A percentile compares a stretch with the other conserved stretches of the same genome.
Evolutionary conservation across 331 rosid genomes (phyloP).

Genomic region (Malus hybrid): DNA sequence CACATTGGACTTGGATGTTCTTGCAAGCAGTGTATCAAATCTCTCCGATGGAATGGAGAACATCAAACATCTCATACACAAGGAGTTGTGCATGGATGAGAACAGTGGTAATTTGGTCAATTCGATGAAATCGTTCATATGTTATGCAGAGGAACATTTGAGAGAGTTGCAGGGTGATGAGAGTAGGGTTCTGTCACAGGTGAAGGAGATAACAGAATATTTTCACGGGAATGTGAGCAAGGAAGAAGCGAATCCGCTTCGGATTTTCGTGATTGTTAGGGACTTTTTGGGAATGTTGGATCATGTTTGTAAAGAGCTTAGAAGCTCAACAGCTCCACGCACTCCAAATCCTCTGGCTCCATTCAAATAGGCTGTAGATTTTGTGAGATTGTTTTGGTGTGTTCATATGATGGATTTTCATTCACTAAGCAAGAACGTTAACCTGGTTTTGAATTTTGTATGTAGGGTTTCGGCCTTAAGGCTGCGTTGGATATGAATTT

Average conservation of each 20-base stretch:
- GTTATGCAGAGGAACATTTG: constrained; percentile 42
- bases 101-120: constrained; percentile 28
- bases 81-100: constrained; percentile 37
- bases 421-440: constrained; percentile 17
- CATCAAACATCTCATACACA: constrained; percentile 29
- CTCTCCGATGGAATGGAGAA: constrained; percentile 51
- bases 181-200: constrained; percentile 49
- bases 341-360: constrained; percentile 76
- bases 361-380: constrained; percentile 38
- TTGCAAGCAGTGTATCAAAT: constrained; percentile 60
- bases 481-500: not conserved
- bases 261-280: constrained; percentile 90
- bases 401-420: constrained; percentile 12
- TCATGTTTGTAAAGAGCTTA: constrained; percentile 86
- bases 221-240: constrained; percentile 84
- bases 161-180: constrained; percentile 64
- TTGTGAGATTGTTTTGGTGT: constrained; percentile 9
- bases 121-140: constrained; percentile 41
- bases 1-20: constrained; percentile 72
- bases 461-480: not conserved
- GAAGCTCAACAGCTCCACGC: constrained; percentile 47
- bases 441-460: constrained; percentile 16
- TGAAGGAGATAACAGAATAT: constrained; percentile 78
- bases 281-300: constrained; percentile 89
- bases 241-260: constrained; percentile 71